Base-by-base conservation (phyloP, 106 monocot species). In the Dioscorea dumetorum region DNA sequence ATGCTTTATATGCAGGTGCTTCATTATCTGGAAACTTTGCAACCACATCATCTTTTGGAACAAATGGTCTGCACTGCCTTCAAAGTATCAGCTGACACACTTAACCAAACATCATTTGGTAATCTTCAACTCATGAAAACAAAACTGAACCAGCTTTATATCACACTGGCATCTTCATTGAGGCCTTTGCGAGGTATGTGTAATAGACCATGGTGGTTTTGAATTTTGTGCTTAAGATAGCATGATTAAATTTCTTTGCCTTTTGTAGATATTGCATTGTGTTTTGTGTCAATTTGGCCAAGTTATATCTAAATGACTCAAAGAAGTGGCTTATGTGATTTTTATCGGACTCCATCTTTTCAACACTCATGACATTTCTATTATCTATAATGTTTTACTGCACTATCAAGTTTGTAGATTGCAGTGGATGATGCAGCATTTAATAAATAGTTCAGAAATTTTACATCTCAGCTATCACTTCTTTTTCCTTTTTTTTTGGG, bases 11-110 rank as follows among this genome's bases (percentile, higher is more conserved):
- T 68, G 60, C 84, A 97, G 97, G 62, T 90, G 60, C 73, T 97
- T 49, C 97, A 97, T 79, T 97, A 97, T 60, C 63, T 97, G 33
- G 97, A 97, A 75, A 97, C 97, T 69, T 70, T 97, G 64, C 80
- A 70, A 41, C 97, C 97, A n/a, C 82, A 81, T 41, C 84, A 85
- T 60, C 81, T 97, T 18, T 84, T 92, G 49, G 87, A 78, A 67
- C 97, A 97, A 83, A 92, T 97, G 84, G 78, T 97, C 16, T 87
- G 74, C 79, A 92, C 92, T 72, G 82, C 87, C 23, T 97, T 97
- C 72, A 89, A 81, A 79, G 84, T 84, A 48, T 75, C 88, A 64
- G 82, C 86, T 76, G 89, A 90, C 66, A 87, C 78, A 49, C 74
- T 97, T 49, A 87, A 70, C 60, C 81, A 77, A 57, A 83, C 89